A percentile compares a stretch with the other conserved stretches of the same genome.
phyloP scores from a whole-genome alignment of 2,329 filamentous ascomycete species.

The Didymella sp. region DNA sequence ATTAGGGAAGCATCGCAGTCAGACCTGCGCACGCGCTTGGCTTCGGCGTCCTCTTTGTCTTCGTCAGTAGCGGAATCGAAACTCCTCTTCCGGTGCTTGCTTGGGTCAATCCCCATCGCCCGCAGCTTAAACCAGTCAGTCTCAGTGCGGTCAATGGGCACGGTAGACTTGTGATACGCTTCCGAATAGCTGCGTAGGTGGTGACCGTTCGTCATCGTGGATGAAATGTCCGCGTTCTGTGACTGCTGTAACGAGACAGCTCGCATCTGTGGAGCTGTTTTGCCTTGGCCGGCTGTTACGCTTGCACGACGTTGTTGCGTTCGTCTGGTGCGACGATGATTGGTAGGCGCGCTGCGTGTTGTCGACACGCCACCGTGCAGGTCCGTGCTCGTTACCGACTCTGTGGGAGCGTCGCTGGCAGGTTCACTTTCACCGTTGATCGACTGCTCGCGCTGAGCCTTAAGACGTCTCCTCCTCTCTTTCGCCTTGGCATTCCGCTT shows the following conservation, averaged over 20 bases:
- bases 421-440: conserved; percentile 16
- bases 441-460: conserved; percentile 28
- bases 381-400: conserved; percentile 8
- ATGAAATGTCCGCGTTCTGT: conserved; percentile 6
- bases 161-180: conserved; percentile 32
- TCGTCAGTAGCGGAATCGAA: conserved; percentile 38
- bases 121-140: conserved; percentile 61
- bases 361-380: conserved; percentile 9
- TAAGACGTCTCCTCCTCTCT: conserved; percentile 35
- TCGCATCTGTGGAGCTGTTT: not conserved
- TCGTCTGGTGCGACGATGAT: conserved; percentile 27
- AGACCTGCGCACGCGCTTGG: conserved; percentile 33
- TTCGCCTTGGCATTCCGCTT: conserved; percentile 30
- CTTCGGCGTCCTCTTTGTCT: conserved; percentile 25
- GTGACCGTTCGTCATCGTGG: conserved; percentile 7
- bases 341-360: conserved; percentile 27
- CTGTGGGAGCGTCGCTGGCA: conserved; percentile 10
- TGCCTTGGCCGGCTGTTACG: not conserved
- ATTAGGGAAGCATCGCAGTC: conserved; percentile 18
- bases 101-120: conserved; percentile 55
- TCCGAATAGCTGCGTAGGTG: conserved; percentile 32
- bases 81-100: conserved; percentile 41
- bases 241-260: conserved; percentile 9
- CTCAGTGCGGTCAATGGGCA: conserved; percentile 53
- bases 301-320: conserved; percentile 26